Base-by-base conservation (phyloP, 345 rosid genomes). In the Rhodamnia argentea region DNA sequence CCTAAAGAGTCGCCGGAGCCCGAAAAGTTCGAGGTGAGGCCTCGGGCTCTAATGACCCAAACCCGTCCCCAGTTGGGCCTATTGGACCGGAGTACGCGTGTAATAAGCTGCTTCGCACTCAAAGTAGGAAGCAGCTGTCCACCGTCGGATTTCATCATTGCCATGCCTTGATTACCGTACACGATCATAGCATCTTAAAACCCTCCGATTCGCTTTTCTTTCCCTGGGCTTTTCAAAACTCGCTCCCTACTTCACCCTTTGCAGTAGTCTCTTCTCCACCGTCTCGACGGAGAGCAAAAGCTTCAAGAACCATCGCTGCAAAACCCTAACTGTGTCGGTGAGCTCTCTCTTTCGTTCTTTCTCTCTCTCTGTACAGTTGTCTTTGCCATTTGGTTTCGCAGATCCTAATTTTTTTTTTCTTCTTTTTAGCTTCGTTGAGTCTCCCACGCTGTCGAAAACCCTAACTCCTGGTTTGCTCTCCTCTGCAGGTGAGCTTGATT, bases 401-500 rank as follows among this genome's bases (percentile, higher is more conserved):
- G 16, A 23, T 32, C 20, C 24, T 29, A 18, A 10, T 16, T 64
- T 32, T 32, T 62, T 13, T 27, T 8, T 18, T 3, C 3, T 14
- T 29, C 37, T 16, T 32, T 32, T 64, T 32, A 20, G 26, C 24
- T 70, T 32, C 11, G 47, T 20, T 18, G 14, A 20, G 24, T 20
- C 6, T 37, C 0, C 4, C 13, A 24, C 1, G 26, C 24, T 5
- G 81, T 18, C 7, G 81, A 37, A 70, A 70, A 7, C 81, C 78
- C 81, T 37, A 37, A 70, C 26, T 70, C 81, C 81, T 26, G 1
- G 7, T 70, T 84, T 42, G 12, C 64, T 50, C 85, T 85, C 8
- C 5, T 60, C 83, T 52, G 86, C 86, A 89, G 90, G 84, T 91
- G 62, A 86, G 52, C 64, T 87, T 12, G n/a, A 70, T 82, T 83